Conservation (phyloP, 2,329 filamentous ascomycete species). For the Ascocoryne sarcoides region DNA sequence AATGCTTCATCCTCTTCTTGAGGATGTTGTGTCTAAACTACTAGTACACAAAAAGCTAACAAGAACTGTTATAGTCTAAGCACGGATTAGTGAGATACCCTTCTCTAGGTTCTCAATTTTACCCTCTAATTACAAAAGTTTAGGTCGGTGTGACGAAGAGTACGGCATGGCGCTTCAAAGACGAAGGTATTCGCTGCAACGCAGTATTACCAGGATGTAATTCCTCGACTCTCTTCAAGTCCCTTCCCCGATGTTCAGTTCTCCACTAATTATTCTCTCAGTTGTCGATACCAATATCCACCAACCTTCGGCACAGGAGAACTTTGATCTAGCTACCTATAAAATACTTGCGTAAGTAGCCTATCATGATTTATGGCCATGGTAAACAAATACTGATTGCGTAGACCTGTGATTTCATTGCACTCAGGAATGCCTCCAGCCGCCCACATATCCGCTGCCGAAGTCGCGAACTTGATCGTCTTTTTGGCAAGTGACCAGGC, state of each 20-base stretch:
- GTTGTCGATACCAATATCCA: conserved; percentile 16
- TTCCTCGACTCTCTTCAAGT: not conserved
- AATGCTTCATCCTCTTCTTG: not conserved
- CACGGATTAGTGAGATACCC: not conserved
- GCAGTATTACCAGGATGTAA: conserved; percentile 34
- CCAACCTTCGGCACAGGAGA: conserved; percentile 9
- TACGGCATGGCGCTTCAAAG: conserved; percentile 37
- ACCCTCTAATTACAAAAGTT: not conserved
- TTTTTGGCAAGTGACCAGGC: conserved; percentile 30
- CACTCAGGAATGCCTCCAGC: conserved; percentile 20
- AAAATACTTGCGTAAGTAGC: too few relatives aligned
- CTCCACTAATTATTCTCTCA: not conserved
- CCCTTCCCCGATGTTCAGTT: not conserved
- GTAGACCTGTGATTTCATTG: conserved; percentile 27
- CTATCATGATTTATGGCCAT: too few relatives aligned
- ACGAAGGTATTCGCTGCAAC: conserved; percentile 38
- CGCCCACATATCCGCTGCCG: conserved; percentile 24
- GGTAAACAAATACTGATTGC: too few relatives aligned
- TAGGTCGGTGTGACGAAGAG: conserved; percentile 38
- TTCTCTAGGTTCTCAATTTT: not conserved
- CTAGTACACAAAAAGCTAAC: not conserved
- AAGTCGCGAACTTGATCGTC: conserved; percentile 31
- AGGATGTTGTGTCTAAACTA: not conserved
- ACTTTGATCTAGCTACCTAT: conserved; percentile 24
- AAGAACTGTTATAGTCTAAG: not conserved